Evolutionary conservation across 495 filamentous ascomycete species (phyloP).

Genomic region (Corynascus novoguineensis): DNA sequence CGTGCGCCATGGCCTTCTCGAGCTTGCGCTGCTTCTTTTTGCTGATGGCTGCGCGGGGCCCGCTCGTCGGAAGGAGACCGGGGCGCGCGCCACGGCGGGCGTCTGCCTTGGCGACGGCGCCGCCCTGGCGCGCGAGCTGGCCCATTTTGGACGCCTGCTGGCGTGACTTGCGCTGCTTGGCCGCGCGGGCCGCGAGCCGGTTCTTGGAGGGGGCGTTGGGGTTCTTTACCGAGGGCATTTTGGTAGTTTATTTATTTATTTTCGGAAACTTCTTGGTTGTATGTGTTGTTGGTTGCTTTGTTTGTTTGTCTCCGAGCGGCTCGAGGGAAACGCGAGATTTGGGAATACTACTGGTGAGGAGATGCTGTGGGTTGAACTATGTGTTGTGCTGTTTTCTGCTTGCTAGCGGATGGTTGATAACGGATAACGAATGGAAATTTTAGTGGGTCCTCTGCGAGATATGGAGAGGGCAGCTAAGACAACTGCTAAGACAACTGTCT

Average conservation of each 20-base stretch:
- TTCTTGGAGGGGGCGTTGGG: constrained; percentile 43
- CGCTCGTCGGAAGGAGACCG: constrained; percentile 41
- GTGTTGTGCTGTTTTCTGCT: no score
- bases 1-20: constrained; percentile 37
- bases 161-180: constrained; percentile 26
- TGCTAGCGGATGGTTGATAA: no score
- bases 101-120: constrained; percentile 32
- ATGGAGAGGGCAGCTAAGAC: background rate
- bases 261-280: no score
- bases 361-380: no score
- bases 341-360: background rate
- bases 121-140: background rate
- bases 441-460: background rate
- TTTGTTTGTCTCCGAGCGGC: background rate
- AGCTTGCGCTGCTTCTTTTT: constrained; percentile 42
- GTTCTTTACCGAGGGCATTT: constrained; percentile 43
- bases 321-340: background rate
- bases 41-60: constrained; percentile 36
- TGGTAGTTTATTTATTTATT: constrained; percentile 8
- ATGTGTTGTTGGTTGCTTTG: no score
- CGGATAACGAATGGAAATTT: background rate
- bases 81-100: constrained; percentile 32
- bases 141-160: constrained; percentile 24
- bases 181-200: constrained; percentile 34
- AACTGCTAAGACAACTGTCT: no score